phyloP scores from a whole-genome alignment of 169 alveolate genomes.

The Eimeria sp. region DNA sequence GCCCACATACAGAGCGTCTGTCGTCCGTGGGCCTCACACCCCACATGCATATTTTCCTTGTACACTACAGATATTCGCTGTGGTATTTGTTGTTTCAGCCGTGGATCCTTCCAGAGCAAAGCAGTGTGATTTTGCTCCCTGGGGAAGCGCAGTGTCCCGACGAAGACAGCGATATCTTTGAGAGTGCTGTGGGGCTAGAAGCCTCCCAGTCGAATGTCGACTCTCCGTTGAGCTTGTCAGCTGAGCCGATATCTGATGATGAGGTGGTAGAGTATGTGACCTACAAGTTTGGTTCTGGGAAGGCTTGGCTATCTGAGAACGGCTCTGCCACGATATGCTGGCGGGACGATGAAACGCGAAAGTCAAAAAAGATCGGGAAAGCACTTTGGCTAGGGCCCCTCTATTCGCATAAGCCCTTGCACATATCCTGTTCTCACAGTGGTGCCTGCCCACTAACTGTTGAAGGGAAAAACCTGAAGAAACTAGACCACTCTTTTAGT shows the following conservation, averaged over 20 bases:
- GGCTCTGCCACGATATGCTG: constrained; percentile 67
- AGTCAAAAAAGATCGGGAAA: neutral
- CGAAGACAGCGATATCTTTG: neutral
- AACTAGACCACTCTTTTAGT: constrained; percentile 67
- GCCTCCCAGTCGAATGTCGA: neutral
- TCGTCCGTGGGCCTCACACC: neutral
- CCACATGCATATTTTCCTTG: neutral
- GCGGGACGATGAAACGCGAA: neutral
- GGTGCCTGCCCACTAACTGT: constrained; percentile 36
- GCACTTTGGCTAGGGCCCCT: constrained; percentile 79
- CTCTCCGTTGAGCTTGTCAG: constrained; percentile 10
- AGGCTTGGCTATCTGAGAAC: constrained; percentile 46
- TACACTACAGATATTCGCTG: neutral
- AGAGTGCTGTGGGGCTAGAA: neutral
- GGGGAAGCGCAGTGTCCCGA: constrained; percentile 56
- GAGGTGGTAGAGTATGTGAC: neutral
- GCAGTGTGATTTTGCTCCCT: constrained; percentile 46
- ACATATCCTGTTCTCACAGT: constrained; percentile 1
- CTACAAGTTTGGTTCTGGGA: neutral
- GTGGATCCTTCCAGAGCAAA: constrained; percentile 31
- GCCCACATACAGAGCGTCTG: neutral
- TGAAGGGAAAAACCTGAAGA: constrained; percentile 47
- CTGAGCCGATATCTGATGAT: neutral
- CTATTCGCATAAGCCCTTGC: neutral
- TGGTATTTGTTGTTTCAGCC: constrained; percentile 1